Evolutionary conservation across 2,329 filamentous ascomycete genomes (phyloP).

Genomic region (Xenoacremonium recifei): DNA sequence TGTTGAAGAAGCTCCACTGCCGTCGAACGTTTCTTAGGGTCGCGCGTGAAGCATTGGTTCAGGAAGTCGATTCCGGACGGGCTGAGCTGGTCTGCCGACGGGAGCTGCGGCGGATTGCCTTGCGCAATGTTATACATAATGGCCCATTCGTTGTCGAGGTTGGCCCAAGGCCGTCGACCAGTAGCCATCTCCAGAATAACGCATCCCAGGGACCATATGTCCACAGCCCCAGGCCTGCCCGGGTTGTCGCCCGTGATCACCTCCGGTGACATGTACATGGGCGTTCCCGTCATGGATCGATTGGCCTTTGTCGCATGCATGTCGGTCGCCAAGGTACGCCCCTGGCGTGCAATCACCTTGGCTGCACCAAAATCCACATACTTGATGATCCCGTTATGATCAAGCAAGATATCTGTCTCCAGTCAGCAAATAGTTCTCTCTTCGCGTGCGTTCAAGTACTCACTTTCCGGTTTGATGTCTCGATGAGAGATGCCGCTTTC

Average conservation of each 20-base stretch:
- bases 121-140: slow-evolving; percentile 99
- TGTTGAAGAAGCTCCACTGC: slow-evolving; percentile 90
- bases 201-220: slow-evolving; percentile 95
- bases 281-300: slow-evolving; percentile 94
- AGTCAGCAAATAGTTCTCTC: slow-evolving; percentile 16
- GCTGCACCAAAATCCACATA: slow-evolving; percentile 98
- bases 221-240: slow-evolving; percentile 80
- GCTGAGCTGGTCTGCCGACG: slow-evolving; percentile 79
- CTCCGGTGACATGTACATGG: slow-evolving; percentile 99
- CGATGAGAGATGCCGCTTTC: slow-evolving; percentile 90
- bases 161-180: slow-evolving; percentile 89
- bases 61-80: slow-evolving; percentile 85
- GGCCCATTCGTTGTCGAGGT: slow-evolving; percentile 97
- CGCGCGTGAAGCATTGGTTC: slow-evolving; percentile 79
- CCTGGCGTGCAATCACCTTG: slow-evolving; percentile 93
- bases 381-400: slow-evolving; percentile 98
- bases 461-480: slow-evolving; percentile 96
- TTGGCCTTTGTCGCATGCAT: slow-evolving; percentile 64
- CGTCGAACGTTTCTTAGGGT: slow-evolving; percentile 74
- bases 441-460: slow-evolving; percentile 36
- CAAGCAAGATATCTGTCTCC: slow-evolving; percentile 78
- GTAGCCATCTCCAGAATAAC: slow-evolving; percentile 98
- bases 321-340: slow-evolving; percentile 73
- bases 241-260: slow-evolving; percentile 88
- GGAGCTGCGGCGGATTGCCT: slow-evolving; percentile 87